Conservation (phyloP, 2,329 filamentous ascomycete species). For the Aspergillus sojae region DNA sequence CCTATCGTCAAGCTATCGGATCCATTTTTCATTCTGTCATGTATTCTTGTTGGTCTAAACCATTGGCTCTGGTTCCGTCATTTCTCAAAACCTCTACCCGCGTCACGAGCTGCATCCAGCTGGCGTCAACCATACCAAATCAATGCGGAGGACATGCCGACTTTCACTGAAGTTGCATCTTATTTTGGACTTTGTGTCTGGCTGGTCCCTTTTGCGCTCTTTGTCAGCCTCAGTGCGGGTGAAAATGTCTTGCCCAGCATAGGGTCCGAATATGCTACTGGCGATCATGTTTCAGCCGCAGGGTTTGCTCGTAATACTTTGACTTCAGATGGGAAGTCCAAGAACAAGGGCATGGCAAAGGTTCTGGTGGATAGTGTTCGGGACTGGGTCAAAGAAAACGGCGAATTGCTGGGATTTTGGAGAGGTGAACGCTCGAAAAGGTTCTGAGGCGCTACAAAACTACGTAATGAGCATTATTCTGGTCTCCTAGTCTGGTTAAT, state of each 20-base stretch:
- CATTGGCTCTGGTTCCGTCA: constrained; percentile 96
- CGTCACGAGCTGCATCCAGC: constrained; percentile 28
- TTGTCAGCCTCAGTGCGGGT: constrained; percentile 89
- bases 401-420: constrained; percentile 65
- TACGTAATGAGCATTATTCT: neutral
- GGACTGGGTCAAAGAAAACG: constrained; percentile 65
- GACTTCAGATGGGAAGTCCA: constrained; percentile 43
- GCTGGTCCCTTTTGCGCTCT: constrained; percentile 93
- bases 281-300: constrained; percentile 39
- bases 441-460: constrained; percentile 31
- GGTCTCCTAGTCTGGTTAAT: neutral
- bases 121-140: constrained; percentile 43
- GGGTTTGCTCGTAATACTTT: constrained; percentile 30
- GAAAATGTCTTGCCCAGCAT: constrained; percentile 95
- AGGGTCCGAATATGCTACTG: constrained; percentile 72
- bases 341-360: constrained; percentile 64
- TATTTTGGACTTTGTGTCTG: constrained; percentile 97
- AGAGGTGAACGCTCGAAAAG: constrained; percentile 58
- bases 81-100: constrained; percentile 70
- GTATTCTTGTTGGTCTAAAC: constrained; percentile 81
- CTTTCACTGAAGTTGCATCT: constrained; percentile 90
- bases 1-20: constrained; percentile 83
- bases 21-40: constrained; percentile 82
- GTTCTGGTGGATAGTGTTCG: constrained; percentile 61
- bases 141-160: constrained; percentile 62